A percentile compares a stretch with the other conserved stretches of the same genome.
phyloP scores from a whole-genome alignment of 352 stramenopile genomes.

The Plasmopara viticola region DNA sequence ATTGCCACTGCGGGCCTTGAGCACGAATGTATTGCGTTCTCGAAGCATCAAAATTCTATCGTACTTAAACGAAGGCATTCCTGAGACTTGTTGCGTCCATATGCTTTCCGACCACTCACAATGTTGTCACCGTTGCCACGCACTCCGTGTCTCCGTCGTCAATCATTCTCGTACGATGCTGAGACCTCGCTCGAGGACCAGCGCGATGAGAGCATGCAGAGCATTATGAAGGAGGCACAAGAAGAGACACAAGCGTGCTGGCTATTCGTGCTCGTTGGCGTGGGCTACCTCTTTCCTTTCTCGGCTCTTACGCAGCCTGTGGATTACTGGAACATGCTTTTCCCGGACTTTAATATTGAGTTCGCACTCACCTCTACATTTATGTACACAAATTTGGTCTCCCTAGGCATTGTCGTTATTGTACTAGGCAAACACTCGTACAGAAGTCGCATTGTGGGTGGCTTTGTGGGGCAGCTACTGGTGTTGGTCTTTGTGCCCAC shows the following conservation, averaged over 20 bases:
- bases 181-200: constrained; percentile 26
- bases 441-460: constrained; percentile 68
- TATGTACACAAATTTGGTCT: constrained; percentile 80
- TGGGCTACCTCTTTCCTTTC: constrained; percentile 85
- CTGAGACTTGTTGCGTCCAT: no score
- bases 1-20: constrained; percentile 33
- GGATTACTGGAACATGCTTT: constrained; percentile 84
- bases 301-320: constrained; percentile 85
- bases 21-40: constrained; percentile 56
- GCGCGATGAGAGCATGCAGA: constrained; percentile 18
- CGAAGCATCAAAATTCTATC: constrained; percentile 30
- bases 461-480: constrained; percentile 63
- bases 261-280: constrained; percentile 65
- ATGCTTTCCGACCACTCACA: no score
- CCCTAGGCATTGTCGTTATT: constrained; percentile 60
- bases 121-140: constrained; percentile 63
- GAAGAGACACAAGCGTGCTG: constrained; percentile 52
- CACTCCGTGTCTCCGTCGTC: constrained; percentile 31
- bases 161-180: constrained; percentile 32
- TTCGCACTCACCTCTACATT: constrained; percentile 78
- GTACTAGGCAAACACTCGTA: constrained; percentile 56
- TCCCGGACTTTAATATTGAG: constrained; percentile 84
- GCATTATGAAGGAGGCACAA: constrained; percentile 23
- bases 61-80: constrained; percentile 5
- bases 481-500: constrained; percentile 74